Evolutionary conservation across 2,329 filamentous ascomycete species (phyloP), one percentile per base, ranked within the genome.

Genomic region (Fusarium citri): DNA sequence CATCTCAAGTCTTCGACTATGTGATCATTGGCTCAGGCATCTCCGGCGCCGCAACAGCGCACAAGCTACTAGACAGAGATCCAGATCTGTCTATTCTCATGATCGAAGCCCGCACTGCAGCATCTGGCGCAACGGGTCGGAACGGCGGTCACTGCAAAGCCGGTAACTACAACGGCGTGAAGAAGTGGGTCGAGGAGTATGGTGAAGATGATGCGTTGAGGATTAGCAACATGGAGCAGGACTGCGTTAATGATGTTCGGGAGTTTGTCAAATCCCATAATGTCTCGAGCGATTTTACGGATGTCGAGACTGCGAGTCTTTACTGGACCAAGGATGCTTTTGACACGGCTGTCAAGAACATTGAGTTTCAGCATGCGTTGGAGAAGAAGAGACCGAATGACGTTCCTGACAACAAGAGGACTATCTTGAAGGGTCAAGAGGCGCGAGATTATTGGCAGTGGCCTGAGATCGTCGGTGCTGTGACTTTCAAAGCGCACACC

Each of bases 291-390:
- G 64, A 68, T 3, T 68, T 68, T n/a, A 68, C 64, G 1, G 64
- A 68, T 0, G 64, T 68, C 1, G 64, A 68, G 26, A 68, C 57
- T 1, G 64, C 50, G 0, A 64, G 57, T 54, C n/a, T 68, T 11
- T 68, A 64, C 23, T 68, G 64, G 64, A 68, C 64, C 15, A 66
- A 48, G 12, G 64, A 64, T n/a, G 28, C 64, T 1, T 68, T 68
- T 11, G 65, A 68, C 12, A 45, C 45, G 8, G 64, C 64, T 23
- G 37, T 68, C 8, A 16, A 58, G 15, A 53, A 48, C 12, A 58
- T 68, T 11, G 47, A 68, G 20, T 58, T 68, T n/a, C 58, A 63
- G 43, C 50, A 68, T 23, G 28, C 57, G 0, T 15, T 68, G 3
- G 64, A 64, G 6, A 42, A 68, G 23, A 54, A 59, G 4, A 30